Base-by-base conservation (phyloP, 2,329 filamentous ascomycete genomes). In the Fusarium sp. region DNA sequence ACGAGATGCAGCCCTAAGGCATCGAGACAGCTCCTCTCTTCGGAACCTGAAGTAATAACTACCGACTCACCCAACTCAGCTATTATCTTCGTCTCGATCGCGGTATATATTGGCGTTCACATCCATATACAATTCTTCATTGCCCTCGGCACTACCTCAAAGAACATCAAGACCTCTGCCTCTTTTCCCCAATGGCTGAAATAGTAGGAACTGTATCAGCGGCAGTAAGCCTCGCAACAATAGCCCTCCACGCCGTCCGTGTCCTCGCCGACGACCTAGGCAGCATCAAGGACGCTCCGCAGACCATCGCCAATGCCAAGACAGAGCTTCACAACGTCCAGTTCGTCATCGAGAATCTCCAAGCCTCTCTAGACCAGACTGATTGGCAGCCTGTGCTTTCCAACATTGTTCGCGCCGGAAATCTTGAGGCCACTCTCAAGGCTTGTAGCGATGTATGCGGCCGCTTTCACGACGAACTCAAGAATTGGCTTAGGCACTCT, bases 351-450 rank as follows among this genome's bases (percentile, higher is more conserved):
- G 16, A 40, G 36, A 40, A 1, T 1, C 3, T 40, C 0, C 5
- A 40, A 13, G 2, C 16, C 1, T 0, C 36, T 0, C 36, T 40
- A 0, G 2, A 13, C 16, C 36, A 18, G 5, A 1, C 0, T 3
- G 10, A 40, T 5, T 40, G 36, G 36, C 36, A 40, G 10, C 36
- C 36, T 1, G 10, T 40, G 5, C 16, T 40, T 16, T 18, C 9
- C 2, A 1, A 18, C 9, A 40, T 40, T 38, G 1, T 2, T 2
- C 2, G 36, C 2, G 18, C 4, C 0, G 36, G 36, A 0, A 38
- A 38, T 2, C n/a, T 38, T 2, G n/a, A 38, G 0, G 36, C 36
- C 0, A 9, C 49, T 4, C 49, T 33, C 4, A 4, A 34, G 0
- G 50, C 50, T 11, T 54, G 51, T 1, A 1, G 25, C 0, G 51